Evolutionary conservation across 2,329 filamentous ascomycete genomes (phyloP).

Genomic region (Helminthosporium solani): DNA sequence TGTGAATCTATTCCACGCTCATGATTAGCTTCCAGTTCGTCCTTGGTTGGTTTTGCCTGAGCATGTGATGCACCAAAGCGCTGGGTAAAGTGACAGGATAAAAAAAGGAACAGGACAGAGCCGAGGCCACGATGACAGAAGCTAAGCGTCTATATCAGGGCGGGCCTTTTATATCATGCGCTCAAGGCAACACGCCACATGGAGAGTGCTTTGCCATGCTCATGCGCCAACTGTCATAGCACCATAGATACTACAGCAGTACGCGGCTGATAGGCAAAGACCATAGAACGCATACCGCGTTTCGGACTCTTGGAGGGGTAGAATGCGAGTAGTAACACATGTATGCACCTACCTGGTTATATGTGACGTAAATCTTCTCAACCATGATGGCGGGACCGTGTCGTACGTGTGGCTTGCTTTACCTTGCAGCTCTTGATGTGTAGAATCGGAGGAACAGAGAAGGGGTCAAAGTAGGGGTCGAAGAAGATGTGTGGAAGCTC

Average conservation of each 20-base stretch:
- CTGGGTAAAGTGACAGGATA: no score
- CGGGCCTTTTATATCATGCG: background rate
- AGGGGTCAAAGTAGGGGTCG: background rate
- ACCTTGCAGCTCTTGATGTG: background rate
- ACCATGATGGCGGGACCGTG: constrained; percentile 32
- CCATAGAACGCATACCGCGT: constrained; percentile 2
- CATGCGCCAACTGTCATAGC: background rate
- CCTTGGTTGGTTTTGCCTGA: no score
- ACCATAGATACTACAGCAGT: constrained; percentile 10
- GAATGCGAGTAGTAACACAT: constrained; percentile 6
- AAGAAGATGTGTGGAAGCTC: constrained; percentile 14
- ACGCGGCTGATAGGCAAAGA: constrained; percentile 7
- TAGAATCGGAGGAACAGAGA: background rate
- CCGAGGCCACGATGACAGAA: background rate
- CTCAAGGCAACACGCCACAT: background rate
- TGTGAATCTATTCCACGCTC: constrained; percentile 71
- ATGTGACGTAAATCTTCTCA: constrained; percentile 46
- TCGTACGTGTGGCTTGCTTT: constrained; percentile 2
- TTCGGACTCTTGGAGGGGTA: background rate
- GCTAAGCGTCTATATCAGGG: background rate
- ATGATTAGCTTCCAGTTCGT: background rate
- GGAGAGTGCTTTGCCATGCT: background rate
- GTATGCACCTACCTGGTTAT: constrained; percentile 44
- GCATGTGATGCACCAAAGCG: no score
- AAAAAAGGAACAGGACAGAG: no score